These are phyloP conservation scores for Castanea crenata DNA, from an alignment of 306 rosid species.

Conservation along the genomic window DNA sequence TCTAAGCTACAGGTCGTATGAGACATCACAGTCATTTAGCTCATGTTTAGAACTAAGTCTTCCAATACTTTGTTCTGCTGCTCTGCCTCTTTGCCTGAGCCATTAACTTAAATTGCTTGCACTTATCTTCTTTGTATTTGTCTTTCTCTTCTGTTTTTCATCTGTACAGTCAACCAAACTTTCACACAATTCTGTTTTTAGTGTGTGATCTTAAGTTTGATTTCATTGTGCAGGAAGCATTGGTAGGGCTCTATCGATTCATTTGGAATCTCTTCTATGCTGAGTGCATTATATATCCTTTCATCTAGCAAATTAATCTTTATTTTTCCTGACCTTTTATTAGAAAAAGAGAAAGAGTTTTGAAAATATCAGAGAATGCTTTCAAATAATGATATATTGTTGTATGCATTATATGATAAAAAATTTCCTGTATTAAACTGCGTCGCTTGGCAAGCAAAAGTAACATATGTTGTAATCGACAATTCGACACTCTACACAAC, in stretches of 20 bases:
- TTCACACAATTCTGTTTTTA: not conserved
- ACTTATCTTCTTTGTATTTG: no score
- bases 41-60: no score
- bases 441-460: no score
- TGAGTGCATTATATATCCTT: slow-evolving; percentile 75
- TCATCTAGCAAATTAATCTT: slow-evolving; percentile 44
- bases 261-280: slow-evolving; percentile 92
- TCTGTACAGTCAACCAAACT: no score
- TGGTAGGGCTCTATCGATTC: slow-evolving; percentile 70
- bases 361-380: not conserved
- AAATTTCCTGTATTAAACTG: not conserved
- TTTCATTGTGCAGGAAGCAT: slow-evolving; percentile 78
- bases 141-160: no score
- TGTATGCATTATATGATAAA: not conserved
- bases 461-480: no score
- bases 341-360: not conserved
- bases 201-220: slow-evolving; percentile 2
- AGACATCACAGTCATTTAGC: no score
- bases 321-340: slow-evolving; percentile 2
- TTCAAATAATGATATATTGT: not conserved
- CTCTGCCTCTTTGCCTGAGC: no score
- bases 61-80: no score
- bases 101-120: no score
- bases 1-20: no score
- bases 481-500: no score